Percentiles rank a stretch among this genome's conserved stretches.
phyloP scores from a whole-genome alignment of 2,329 filamentous ascomycete species.

The Aureobasidium sp. region DNA sequence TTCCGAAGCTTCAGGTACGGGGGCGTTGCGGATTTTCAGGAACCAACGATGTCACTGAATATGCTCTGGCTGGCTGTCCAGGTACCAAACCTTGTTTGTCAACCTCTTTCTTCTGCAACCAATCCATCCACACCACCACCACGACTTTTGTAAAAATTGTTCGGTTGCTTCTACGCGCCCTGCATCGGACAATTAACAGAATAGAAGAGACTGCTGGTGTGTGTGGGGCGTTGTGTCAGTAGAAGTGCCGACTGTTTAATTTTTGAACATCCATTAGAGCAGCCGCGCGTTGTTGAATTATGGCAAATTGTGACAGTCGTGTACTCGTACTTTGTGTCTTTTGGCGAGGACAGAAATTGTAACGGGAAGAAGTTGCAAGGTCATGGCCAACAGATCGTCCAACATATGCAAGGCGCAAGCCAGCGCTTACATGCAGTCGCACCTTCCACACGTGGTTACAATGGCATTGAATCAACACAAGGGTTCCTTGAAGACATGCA shows the following conservation, averaged over 20 bases:
- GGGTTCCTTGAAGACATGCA: neutral
- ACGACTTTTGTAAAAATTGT: neutral
- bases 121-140: neutral
- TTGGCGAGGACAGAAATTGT: neutral
- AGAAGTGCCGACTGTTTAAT: neutral
- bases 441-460: constrained; percentile 6
- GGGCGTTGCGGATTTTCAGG: constrained; percentile 6
- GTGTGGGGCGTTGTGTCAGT: neutral
- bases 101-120: neutral
- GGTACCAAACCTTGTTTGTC: constrained; percentile 8
- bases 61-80: neutral
- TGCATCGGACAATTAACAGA: neutral
- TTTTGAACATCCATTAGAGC: neutral
- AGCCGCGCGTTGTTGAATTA: constrained; percentile 1
- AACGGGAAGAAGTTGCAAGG: neutral
- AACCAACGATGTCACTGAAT: constrained; percentile 6
- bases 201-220: neutral
- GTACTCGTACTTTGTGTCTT: neutral
- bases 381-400: neutral
- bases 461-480: neutral
- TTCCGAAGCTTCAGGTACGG: neutral
- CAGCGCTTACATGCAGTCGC: constrained; percentile 9
- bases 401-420: neutral
- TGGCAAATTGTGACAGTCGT: constrained; percentile 3
- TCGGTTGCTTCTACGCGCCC: neutral